Conservation (phyloP, 768 basidiomycete species). For the Trichaptum fuscoviolaceum region DNA sequence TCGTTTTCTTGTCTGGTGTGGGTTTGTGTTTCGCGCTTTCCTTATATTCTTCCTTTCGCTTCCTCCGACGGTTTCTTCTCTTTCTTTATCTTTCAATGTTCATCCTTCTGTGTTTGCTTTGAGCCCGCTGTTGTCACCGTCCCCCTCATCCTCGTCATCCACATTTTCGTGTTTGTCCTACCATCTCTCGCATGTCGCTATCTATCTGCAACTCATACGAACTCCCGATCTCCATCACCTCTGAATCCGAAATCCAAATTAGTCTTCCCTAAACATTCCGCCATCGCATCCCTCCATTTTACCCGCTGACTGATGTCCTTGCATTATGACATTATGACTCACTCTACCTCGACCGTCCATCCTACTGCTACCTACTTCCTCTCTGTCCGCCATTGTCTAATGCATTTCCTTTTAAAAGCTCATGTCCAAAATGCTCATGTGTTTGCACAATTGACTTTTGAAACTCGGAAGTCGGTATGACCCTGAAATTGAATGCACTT, state of each 20-base stretch:
- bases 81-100: background rate
- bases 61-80: background rate
- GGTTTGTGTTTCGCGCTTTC: background rate
- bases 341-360: background rate
- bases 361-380: background rate
- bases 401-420: too few species aligned
- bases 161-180: background rate
- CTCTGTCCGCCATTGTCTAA: background rate
- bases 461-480: too few species aligned
- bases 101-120: background rate
- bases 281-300: background rate
- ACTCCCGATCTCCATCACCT: background rate
- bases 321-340: background rate
- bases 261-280: too few species aligned
- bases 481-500: too few species aligned
- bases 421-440: too few species aligned
- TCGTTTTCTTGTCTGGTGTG: background rate
- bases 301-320: background rate
- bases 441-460: too few species aligned
- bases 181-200: background rate
- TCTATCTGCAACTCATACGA: background rate
- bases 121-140: background rate
- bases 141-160: background rate
- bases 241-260: background rate
- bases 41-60: background rate